Percentiles rank a stretch among this genome's conserved stretches.
Evolutionary conservation across 139 green algal species (phyloP).

Genomic region (Diplosphaera chodatii): DNA sequence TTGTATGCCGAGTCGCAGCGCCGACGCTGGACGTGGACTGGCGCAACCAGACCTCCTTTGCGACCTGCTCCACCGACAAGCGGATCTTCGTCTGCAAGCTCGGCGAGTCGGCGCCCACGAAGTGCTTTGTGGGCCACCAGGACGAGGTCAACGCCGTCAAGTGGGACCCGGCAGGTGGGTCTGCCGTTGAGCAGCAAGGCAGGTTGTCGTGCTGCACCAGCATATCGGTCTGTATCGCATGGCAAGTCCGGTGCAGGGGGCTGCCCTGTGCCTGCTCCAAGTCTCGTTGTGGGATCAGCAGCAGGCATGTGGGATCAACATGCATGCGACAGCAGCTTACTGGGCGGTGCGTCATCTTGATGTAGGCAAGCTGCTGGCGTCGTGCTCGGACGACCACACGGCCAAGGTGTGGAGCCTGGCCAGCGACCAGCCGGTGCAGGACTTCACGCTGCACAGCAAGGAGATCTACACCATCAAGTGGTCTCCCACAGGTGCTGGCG

Average conservation of each 20-base stretch:
- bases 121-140: constrained; percentile 68
- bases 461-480: constrained; percentile 90
- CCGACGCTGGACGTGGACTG: constrained; percentile 90
- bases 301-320: no score
- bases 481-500: constrained; percentile 46
- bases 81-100: constrained; percentile 82
- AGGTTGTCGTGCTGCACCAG: no score
- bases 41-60: constrained; percentile 82
- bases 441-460: constrained; percentile 63
- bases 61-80: constrained; percentile 82
- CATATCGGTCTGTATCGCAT: no score
- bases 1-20: constrained; percentile 31
- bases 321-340: no score
- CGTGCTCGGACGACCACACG: constrained; percentile 78
- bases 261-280: no score
- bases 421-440: constrained; percentile 46
- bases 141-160: constrained; percentile 91
- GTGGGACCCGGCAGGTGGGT: constrained; percentile 56
- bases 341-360: neutral
- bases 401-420: constrained; percentile 64
- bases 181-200: neutral
- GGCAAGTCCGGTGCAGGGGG: no score
- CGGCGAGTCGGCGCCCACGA: constrained; percentile 53
- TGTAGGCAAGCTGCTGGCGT: constrained; percentile 72
- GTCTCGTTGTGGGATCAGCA: no score